Percentiles rank a stretch among this genome's conserved stretches.
Evolutionary conservation across 164 flowering plant genomes (phyloP).

Genomic region (Umbilicus rupestris): DNA sequence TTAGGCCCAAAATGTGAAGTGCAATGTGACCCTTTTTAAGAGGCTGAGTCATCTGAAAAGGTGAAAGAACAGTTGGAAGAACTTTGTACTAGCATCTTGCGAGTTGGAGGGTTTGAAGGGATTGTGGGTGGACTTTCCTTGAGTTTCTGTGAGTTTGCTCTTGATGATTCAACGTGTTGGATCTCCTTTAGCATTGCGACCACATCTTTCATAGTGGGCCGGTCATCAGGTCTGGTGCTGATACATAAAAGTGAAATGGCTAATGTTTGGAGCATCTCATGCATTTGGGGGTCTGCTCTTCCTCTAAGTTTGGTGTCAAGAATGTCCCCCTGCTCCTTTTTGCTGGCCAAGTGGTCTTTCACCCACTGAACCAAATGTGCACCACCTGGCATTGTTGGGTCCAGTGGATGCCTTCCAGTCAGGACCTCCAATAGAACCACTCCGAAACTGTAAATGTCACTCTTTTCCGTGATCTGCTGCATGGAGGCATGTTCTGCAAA

Average conservation of each 20-base stretch:
- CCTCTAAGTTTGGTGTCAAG: conserved; percentile 75
- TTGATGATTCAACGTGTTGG: conserved; percentile 30
- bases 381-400: conserved; percentile 82
- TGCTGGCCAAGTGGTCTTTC: conserved; percentile 52
- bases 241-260: conserved; percentile 77
- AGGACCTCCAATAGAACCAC: conserved; percentile 78
- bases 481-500: conserved; percentile 67
- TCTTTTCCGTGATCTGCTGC: conserved; percentile 72
- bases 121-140: conserved; percentile 23
- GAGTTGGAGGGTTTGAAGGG: conserved; percentile 21
- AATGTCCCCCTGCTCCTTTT: conserved; percentile 45
- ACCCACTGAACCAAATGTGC: conserved; percentile 80
- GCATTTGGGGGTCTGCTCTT: conserved; percentile 59
- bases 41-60: conserved; percentile 61
- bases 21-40: conserved; percentile 1
- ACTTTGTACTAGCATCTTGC: conserved; percentile 35
- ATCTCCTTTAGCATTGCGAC: conserved; percentile 90
- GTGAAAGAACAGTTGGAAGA: conserved; percentile 77
- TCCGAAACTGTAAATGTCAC: conserved; percentile 91
- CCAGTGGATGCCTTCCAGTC: conserved; percentile 87
- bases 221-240: conserved; percentile 45
- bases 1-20: conserved; percentile 1
- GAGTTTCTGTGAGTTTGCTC: conserved; percentile 26
- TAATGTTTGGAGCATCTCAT: conserved; percentile 80
- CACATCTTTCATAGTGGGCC: conserved; percentile 85